Evolutionary conservation across 495 filamentous ascomycete genomes (phyloP).

Genomic region (Viridothelium virens): DNA sequence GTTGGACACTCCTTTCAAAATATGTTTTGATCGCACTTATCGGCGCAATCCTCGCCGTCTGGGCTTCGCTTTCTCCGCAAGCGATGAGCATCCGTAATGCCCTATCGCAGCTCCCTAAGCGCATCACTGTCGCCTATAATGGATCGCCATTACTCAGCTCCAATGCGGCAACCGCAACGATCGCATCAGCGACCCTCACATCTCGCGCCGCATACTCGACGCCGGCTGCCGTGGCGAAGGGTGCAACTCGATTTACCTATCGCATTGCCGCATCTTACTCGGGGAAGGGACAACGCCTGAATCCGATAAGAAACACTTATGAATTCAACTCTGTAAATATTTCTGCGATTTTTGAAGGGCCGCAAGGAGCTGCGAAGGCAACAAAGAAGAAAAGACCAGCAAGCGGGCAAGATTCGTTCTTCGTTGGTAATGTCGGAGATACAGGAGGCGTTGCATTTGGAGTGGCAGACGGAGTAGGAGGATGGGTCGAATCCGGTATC

Average conservation of each 20-base stretch:
- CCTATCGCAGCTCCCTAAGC: constrained; percentile 7
- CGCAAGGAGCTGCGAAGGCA: constrained; percentile 18
- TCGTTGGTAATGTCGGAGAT: constrained; percentile 65
- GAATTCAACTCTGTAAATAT: constrained; percentile 16
- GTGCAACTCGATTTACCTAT: constrained; percentile 46
- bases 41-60: constrained; percentile 6
- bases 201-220: constrained; percentile 18
- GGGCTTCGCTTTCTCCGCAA: constrained; percentile 8
- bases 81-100: constrained; percentile 11
- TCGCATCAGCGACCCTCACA: constrained; percentile 8
- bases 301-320: constrained; percentile 40
- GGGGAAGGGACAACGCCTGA: constrained; percentile 68
- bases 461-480: constrained; percentile 86
- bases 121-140: not conserved
- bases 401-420: constrained; percentile 87
- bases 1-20: not conserved
- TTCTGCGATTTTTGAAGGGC: constrained; percentile 5
- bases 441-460: constrained; percentile 63
- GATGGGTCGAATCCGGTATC: constrained; percentile 83
- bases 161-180: not conserved
- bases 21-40: constrained; percentile 9
- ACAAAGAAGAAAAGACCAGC: constrained; percentile 18
- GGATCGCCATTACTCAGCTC: not conserved
- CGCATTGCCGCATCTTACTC: constrained; percentile 62
- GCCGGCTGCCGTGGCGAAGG: constrained; percentile 15